Percentiles rank a stretch among this genome's conserved stretches.
These are phyloP conservation scores for Celoporthe dispersa DNA, from an alignment of 2,329 filamentous ascomycete species.

Conservation along the genomic window DNA sequence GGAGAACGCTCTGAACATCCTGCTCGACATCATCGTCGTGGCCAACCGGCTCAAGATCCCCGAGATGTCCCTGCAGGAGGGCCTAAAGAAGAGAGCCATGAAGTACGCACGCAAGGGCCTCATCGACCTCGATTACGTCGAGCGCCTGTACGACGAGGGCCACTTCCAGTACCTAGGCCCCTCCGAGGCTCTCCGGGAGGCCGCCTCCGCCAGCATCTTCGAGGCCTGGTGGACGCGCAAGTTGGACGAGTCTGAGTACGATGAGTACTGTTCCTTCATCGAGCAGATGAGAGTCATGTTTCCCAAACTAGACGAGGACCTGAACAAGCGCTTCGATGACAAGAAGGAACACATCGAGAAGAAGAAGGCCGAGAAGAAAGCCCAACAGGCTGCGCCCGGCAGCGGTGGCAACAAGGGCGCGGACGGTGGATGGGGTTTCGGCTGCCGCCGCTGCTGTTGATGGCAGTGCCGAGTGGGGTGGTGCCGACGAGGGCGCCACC, in stretches of 20 bases:
- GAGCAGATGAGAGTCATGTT: slow-evolving; percentile 26
- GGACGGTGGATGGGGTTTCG: slow-evolving; percentile 17
- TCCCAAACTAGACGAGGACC: slow-evolving; percentile 25
- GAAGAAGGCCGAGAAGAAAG: slow-evolving; percentile 24
- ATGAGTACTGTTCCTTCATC: slow-evolving; percentile 21
- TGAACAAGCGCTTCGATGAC: slow-evolving; percentile 26
- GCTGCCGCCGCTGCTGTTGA: slow-evolving; percentile 5
- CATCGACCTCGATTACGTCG: slow-evolving; percentile 18
- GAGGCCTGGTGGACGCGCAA: slow-evolving; percentile 27
- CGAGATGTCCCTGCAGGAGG: slow-evolving; percentile 27
- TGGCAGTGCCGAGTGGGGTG: slow-evolving; percentile 7
- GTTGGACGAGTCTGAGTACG: slow-evolving; percentile 24
- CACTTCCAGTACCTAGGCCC: slow-evolving; percentile 13
- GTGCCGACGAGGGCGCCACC: not conserved
- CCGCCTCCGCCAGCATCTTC: slow-evolving; percentile 28
- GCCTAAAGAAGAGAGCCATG: slow-evolving; percentile 26
- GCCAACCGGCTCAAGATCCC: slow-evolving; percentile 26
- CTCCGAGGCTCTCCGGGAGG: slow-evolving; percentile 20
- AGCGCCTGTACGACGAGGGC: slow-evolving; percentile 20
- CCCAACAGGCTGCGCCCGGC: not conserved
- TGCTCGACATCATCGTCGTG: slow-evolving; percentile 22
- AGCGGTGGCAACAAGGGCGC: not conserved
- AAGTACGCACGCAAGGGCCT: slow-evolving; percentile 25
- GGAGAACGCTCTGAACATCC: slow-evolving; percentile 20
- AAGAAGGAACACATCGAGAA: slow-evolving; percentile 27